Percentiles rank a stretch among this genome's conserved stretches.
These are phyloP conservation scores for Xerocomellus amylosporus DNA, from an alignment of 768 basidiomycete genomes.

Conservation along the genomic window DNA sequence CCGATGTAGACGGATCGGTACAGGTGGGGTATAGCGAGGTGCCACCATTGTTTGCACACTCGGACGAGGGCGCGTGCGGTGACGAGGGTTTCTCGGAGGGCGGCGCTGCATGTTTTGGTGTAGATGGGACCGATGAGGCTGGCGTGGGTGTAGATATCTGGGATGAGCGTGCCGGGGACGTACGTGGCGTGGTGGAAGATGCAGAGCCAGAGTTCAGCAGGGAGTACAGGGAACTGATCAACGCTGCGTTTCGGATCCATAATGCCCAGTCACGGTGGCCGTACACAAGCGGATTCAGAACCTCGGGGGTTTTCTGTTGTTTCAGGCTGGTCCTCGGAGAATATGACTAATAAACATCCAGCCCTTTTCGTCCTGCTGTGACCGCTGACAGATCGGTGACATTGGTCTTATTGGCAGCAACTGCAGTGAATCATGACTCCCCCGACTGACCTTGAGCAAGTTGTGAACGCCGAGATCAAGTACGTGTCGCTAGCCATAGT, in stretches of 20 bases:
- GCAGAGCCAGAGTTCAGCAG: slow-evolving; percentile 25
- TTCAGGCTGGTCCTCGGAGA: too few species aligned
- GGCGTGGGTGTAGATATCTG: slow-evolving; percentile 24
- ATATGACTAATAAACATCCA: too few species aligned
- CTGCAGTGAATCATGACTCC: slow-evolving; percentile 23
- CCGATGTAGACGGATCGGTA: slow-evolving; percentile 26
- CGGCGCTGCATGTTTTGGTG: neutral
- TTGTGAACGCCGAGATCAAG: slow-evolving; percentile 64
- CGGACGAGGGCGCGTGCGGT: slow-evolving; percentile 28
- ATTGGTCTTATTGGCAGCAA: neutral
- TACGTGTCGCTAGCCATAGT: slow-evolving; percentile 29
- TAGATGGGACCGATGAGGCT: slow-evolving; percentile 6
- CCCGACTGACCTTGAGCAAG: slow-evolving; percentile 53
- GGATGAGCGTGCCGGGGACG: slow-evolving; percentile 19
- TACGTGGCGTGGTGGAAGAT: slow-evolving; percentile 24
- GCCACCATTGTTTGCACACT: slow-evolving; percentile 31
- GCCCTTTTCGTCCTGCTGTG: too few species aligned
- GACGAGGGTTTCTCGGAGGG: slow-evolving; percentile 19
- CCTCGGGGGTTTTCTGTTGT: too few species aligned
- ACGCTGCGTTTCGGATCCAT: neutral
- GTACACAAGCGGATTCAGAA: too few species aligned
- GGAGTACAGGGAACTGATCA: neutral
- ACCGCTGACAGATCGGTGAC: too few species aligned
- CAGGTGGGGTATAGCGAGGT: slow-evolving; percentile 23
- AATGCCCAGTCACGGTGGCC: too few species aligned